Evolutionary conservation across 2,329 filamentous ascomycete species (phyloP).

Genomic region (Stachybotrys chartarum): DNA sequence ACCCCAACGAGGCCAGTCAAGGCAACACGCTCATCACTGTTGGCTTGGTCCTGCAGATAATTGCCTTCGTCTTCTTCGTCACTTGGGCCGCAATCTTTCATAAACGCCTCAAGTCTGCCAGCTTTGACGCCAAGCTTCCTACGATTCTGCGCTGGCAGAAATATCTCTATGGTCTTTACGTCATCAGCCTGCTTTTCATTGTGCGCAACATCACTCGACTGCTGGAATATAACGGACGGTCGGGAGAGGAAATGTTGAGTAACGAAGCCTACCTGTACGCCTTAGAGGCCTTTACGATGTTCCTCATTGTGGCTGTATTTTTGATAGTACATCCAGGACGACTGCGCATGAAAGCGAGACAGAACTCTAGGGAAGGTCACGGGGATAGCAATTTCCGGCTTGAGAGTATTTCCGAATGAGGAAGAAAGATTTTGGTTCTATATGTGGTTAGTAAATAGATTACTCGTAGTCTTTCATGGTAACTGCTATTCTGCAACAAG

Average conservation of each 20-base stretch:
- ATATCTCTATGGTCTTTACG: conserved; percentile 32
- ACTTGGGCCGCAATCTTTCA: conserved; percentile 35
- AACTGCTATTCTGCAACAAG: no score
- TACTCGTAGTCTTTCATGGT: no score
- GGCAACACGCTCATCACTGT: conserved; percentile 12
- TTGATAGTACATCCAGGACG: conserved; percentile 9
- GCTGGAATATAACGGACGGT: conserved; percentile 38
- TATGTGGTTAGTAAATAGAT: no score
- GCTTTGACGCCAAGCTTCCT: neutral
- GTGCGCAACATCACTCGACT: conserved; percentile 40
- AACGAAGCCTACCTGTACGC: conserved; percentile 38
- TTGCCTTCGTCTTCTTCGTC: conserved; percentile 43
- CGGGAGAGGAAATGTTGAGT: conserved; percentile 31
- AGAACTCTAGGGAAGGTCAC: neutral
- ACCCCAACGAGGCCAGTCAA: conserved; percentile 4
- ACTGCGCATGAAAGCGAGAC: conserved; percentile 4
- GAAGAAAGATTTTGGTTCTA: no score
- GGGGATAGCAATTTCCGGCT: conserved; percentile 2
- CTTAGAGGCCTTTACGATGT: conserved; percentile 20
- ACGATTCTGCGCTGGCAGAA: conserved; percentile 10
- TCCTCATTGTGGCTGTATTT: conserved; percentile 7
- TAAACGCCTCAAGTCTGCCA: conserved; percentile 19
- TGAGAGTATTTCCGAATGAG: no score
- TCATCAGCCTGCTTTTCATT: conserved; percentile 35
- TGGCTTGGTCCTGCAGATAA: conserved; percentile 41